Percentiles rank a stretch among this genome's conserved stretches.
These are phyloP conservation scores for Leishmania gerbilli DNA, from an alignment of 208 protist genomes.

Conservation along the genomic window DNA sequence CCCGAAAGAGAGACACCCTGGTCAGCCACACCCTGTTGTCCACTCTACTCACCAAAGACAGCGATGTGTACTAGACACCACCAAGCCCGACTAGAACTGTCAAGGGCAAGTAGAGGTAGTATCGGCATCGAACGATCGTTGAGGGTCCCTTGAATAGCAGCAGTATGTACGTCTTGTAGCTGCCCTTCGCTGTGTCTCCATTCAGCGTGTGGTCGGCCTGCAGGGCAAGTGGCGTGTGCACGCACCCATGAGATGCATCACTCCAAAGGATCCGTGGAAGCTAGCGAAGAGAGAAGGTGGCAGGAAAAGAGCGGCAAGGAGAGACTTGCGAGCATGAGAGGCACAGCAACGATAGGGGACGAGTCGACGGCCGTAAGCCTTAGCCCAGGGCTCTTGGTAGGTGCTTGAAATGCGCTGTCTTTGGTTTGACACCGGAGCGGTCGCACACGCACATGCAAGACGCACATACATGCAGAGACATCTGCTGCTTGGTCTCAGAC, in stretches of 20 bases:
- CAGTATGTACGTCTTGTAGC: slow-evolving; percentile 43
- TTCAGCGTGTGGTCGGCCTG: slow-evolving; percentile 48
- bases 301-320: not conserved
- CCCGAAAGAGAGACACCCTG: not conserved
- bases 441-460: not conserved
- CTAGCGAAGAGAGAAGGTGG: slow-evolving; percentile 28
- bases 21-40: not conserved
- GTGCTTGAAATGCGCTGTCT: not conserved
- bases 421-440: not conserved
- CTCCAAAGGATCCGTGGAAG: slow-evolving; percentile 79
- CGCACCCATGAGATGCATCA: slow-evolving; percentile 82
- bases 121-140: slow-evolving; percentile 34
- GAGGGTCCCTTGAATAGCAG: slow-evolving; percentile 49
- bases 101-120: slow-evolving; percentile 61
- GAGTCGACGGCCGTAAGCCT: not conserved
- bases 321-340: not conserved
- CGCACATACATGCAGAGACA: not conserved
- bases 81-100: slow-evolving; percentile 50
- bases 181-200: slow-evolving; percentile 30
- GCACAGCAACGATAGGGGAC: not conserved
- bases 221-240: slow-evolving; percentile 63
- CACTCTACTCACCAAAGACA: slow-evolving; percentile 11
- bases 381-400: not conserved
- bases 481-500: not conserved
- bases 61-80: slow-evolving; percentile 53